A percentile compares a stretch with the other conserved stretches of the same genome.
phyloP scores from a whole-genome alignment of 306 rosid species.

The Astragalus glycyphyllos region DNA sequence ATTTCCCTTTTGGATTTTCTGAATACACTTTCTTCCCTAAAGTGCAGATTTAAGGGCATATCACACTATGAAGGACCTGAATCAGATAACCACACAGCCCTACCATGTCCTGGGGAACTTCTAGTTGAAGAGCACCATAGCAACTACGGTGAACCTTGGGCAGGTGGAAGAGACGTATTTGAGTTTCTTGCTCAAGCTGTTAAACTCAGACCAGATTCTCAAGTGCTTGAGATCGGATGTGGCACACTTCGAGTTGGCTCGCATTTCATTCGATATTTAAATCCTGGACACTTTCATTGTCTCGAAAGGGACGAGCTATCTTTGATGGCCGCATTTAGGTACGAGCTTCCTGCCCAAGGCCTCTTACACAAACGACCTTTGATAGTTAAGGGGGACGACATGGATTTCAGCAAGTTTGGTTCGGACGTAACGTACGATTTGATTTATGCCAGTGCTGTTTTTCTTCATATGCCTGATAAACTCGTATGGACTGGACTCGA shows the following conservation, averaged over 20 bases:
- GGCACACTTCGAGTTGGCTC: constrained; percentile 93
- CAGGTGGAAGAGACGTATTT: constrained; percentile 90
- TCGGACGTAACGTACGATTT: constrained; percentile 61
- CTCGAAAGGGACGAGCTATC: constrained; percentile 94
- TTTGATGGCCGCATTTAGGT: constrained; percentile 83
- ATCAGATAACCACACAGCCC: constrained; percentile 67
- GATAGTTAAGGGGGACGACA: constrained; percentile 80
- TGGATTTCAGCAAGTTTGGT: constrained; percentile 77
- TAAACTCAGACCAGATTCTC: constrained; percentile 62
- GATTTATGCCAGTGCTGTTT: constrained; percentile 95
- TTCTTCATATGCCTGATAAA: constrained; percentile 91
- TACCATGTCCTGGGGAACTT: constrained; percentile 91
- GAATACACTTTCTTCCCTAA: constrained; percentile 2
- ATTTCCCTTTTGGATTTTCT: constrained; percentile 18
- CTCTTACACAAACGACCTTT: constrained; percentile 79
- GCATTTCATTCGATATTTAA: constrained; percentile 83
- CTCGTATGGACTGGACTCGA: constrained; percentile 88
- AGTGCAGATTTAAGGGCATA: constrained; percentile 78
- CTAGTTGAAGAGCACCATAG: constrained; percentile 94
- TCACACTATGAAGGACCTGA: constrained; percentile 79
- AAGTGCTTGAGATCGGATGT: constrained; percentile 87
- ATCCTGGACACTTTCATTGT: constrained; percentile 74
- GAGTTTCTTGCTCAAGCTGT: constrained; percentile 78
- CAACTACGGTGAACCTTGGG: constrained; percentile 98
- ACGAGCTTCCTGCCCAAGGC: constrained; percentile 96